Base-by-base conservation (phyloP, 78 protist species). In the Anaeramoeba ignava region DNA sequence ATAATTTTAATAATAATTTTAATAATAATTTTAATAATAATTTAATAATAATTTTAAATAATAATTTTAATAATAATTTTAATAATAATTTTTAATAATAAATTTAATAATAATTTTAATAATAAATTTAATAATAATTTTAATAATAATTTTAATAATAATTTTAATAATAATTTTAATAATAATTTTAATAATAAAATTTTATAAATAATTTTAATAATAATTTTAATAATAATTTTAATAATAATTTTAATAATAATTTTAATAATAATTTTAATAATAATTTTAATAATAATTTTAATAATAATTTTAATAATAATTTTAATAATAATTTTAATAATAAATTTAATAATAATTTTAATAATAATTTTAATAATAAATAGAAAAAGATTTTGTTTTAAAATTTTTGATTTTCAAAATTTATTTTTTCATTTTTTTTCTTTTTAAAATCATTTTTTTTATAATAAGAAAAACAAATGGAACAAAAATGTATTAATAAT, bases 351-450 rank as follows among this genome's bases (percentile, higher is more conserved):
- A 68, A 68, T 68, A n/a, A n/a, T 33, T n/a, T 33, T 68, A n/a
- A 33, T n/a, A 33, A n/a, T 33, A n/a, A n/a, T 68, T 68, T n/a
- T 68, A 33, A 68, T 33, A 68, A n/a, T 33, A 68, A 33, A 68
- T 68, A n/a, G 31, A 68, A 68, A n/a, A 68, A 68, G 31, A 33
- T n/a, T n/a, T 33, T 68, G 31, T 68, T 68, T 68, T 68, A 33
- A n/a, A 33, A n/a, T 68, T 68, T n/a, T 68, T 68, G 41, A 33
- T 68, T n/a, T 68, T 68, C 78, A 33, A 33, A n/a, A 68, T 68
- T 68, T 33, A 33, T 68, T 68, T n/a, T n/a, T 68, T n/a, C 78
- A 33, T 68, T 68, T 68, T 68, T 68, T 68, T n/a, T 68, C n/a
- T n/a, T 68, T 68, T 68, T n/a, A 33, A 33, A 33, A 33, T 68